Base-by-base conservation (phyloP, 169 alveolate genomes). In the Plasmodium yoelii region DNA sequence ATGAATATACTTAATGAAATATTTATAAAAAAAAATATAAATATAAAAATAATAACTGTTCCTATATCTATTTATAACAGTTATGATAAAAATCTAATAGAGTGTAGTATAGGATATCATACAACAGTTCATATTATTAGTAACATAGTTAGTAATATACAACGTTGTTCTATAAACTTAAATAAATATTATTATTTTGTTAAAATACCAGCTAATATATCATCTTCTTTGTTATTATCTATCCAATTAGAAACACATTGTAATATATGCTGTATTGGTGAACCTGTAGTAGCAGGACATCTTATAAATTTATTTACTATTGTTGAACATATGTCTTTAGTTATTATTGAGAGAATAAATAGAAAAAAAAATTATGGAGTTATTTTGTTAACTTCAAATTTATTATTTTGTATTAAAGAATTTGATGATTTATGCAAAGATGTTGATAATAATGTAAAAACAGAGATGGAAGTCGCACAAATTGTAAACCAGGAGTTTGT, bases 101-200 rank as follows among this genome's bases (percentile, higher is more conserved):
- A 74, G 13, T 74, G 88, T 42, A 74, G 88, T 55, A 60, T 74
- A 2, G 88, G 88, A 7, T 74, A 74, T 22, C 88, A 74, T 19
- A 60, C 88, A 26, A 74, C 61, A 65, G 44, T 74, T 59, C 18
- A 46, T 19, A 60, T 49, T 5, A 60, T 74, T 5, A 74, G 88
- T 60, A 63, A 74, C 19, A 60, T 60, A 1, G 44, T 74, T 24
- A 67, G 88, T 10, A 74, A 74, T 26, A 42, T 74, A 51, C 88
- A 74, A 5, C 60, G 71, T 42, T 53, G 8, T 59, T 34, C 69
- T 28, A 39, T 74, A 9, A 74, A 74, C 42, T n/a, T 53, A 55
- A 34, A 64, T 46, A 74, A 13, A 47, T 74, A 26, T 46, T 74
- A 74, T 34, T 74, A 46, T 22, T 59, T 74, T 60, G 24, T 74